These are phyloP conservation scores for Speleostelium caveatum DNA, from an alignment of 78 protist species.

Conservation along the genomic window DNA sequence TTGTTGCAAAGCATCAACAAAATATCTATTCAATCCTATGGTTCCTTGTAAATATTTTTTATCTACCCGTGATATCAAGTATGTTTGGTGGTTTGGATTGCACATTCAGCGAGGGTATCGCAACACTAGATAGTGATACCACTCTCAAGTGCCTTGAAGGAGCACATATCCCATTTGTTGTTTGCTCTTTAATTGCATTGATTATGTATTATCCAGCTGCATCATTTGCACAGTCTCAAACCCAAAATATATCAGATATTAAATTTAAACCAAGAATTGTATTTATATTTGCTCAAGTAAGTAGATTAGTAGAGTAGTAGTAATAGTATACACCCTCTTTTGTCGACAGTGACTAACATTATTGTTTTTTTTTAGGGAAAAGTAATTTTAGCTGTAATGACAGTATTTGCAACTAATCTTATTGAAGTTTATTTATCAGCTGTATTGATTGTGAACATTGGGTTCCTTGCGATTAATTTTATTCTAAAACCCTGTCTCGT, in stretches of 20 bases:
- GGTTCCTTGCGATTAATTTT: conserved; percentile 23
- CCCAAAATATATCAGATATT: conserved; percentile 60
- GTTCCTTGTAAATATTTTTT: conserved; percentile 70
- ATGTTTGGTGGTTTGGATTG: conserved; percentile 80
- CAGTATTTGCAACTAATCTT: conserved; percentile 31
- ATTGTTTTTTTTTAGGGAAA: conserved; percentile 6
- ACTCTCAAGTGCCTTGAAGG: conserved; percentile 19
- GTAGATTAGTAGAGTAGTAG: neutral
- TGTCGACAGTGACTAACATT: neutral
- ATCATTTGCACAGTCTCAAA: conserved; percentile 74
- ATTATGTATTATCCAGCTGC: conserved; percentile 75
- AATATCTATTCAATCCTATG: conserved; percentile 42
- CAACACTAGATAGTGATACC: conserved; percentile 36
- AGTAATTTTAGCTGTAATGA: conserved; percentile 43
- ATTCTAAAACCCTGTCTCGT: conserved; percentile 56
- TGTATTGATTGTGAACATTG: conserved; percentile 24
- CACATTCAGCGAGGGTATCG: conserved; percentile 4
- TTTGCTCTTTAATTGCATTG: conserved; percentile 59
- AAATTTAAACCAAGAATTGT: conserved; percentile 73
- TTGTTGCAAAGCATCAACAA: conserved; percentile 50
- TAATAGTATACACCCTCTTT: neutral
- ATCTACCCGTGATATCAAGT: conserved; percentile 56
- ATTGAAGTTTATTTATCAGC: conserved; percentile 6
- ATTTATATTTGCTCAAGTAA: conserved; percentile 53
- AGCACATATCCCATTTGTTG: conserved; percentile 33